Base-by-base conservation (phyloP, 2,329 filamentous ascomycete genomes). In the Cercospora beticola region DNA sequence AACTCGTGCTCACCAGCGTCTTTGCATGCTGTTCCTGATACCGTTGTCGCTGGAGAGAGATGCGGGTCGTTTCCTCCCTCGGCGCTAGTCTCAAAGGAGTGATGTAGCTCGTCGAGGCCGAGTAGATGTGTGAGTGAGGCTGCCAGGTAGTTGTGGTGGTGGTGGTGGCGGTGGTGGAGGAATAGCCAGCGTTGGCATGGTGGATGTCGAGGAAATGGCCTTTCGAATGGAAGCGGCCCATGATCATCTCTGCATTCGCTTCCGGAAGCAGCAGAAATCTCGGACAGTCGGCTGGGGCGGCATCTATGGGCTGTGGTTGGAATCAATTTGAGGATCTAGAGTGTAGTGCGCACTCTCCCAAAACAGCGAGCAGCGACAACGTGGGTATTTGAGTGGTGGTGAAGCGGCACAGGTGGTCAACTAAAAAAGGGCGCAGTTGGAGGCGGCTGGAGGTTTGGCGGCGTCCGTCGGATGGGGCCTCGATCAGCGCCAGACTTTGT, bases 11-110 rank as follows among this genome's bases (percentile, higher is more conserved):
- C 66, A 76, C 72, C 40, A 73, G 52, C 26, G 71, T 70, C 65
- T 65, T 70, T 30, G 67, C 68, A 66, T 75, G 67, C 67, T 76
- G 70, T 67, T 75, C 67, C 61, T 74, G 66, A 68, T 76, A 57
- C 49, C 72, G 66, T 67, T 78, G 76, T 62, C 68, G 65, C 68
- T 78, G 76, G 56, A 78, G 72, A 33, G 76, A 74, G 6, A 76
- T 71, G 61, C 75, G 65, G 4, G 76, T 78, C 10, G 68, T 72
- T 9, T 77, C 75, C 33, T 76, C 75, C 28, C 66, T 54, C 10
- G 73, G 73, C 10, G 69, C 69, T 54, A 75, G 60, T 21, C 66
- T 68, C 64, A 73, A 59, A 33, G 69, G 67, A 12, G 70, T 62
- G 40, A 72, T 67, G 40, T 67, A 63, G 64, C 60, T 66, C 2